phyloP scores from a whole-genome alignment of 208 protist genomes.

The Crithidia sp. region DNA sequence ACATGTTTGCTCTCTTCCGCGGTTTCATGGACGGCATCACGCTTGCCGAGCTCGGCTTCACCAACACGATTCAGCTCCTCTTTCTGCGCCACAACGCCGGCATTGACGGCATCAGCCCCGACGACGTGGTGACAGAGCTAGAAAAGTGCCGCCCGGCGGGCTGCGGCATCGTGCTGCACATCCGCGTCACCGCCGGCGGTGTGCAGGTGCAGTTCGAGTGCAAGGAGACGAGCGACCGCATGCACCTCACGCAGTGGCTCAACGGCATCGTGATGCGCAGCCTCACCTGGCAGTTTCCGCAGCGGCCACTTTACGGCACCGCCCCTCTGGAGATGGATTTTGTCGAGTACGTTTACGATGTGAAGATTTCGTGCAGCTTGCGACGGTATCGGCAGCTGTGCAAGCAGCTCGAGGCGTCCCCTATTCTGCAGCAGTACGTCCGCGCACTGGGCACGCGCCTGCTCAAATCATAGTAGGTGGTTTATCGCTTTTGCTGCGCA shows the following conservation, averaged over 20 bases:
- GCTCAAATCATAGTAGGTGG: constrained; percentile 15
- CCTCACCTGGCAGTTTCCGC: constrained; percentile 74
- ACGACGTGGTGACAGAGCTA: constrained; percentile 50
- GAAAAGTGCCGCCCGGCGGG: constrained; percentile 72
- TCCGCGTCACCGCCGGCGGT: constrained; percentile 46
- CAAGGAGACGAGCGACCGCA: constrained; percentile 46
- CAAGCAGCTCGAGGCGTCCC: constrained; percentile 63
- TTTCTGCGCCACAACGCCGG: constrained; percentile 69
- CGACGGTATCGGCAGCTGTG: constrained; percentile 52
- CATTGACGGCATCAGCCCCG: constrained; percentile 68
- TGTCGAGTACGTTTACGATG: constrained; percentile 80
- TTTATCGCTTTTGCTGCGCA: too few species aligned
- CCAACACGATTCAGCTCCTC: constrained; percentile 74
- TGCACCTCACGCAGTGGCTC: constrained; percentile 74
- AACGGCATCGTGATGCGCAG: constrained; percentile 75
- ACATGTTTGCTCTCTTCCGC: constrained; percentile 90
- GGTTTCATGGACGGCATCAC: constrained; percentile 59
- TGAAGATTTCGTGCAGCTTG: constrained; percentile 67
- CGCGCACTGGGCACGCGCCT: constrained; percentile 64
- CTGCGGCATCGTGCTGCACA: constrained; percentile 47
- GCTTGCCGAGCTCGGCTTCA: constrained; percentile 73
- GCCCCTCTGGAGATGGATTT: constrained; percentile 69
- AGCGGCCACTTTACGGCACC: constrained; percentile 53
- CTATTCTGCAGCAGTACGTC: constrained; percentile 68
- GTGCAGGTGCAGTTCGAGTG: constrained; percentile 58